phyloP scores from a whole-genome alignment of 805 yeast genomes.

The Spathaspora sp. region DNA sequence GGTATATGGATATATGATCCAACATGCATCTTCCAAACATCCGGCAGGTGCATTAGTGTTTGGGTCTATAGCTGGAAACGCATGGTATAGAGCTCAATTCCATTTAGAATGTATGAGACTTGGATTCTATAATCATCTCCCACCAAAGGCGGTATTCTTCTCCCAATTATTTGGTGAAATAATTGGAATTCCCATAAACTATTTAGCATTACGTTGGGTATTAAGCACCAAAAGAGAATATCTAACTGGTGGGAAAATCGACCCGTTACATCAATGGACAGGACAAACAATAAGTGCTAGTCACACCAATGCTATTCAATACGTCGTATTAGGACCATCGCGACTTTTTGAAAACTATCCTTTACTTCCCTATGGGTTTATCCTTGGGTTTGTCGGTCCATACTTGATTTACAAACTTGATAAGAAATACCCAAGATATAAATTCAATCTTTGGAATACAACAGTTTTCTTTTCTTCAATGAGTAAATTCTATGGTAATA shows the following conservation, averaged over 20 bases:
- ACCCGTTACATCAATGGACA: constrained; percentile 52
- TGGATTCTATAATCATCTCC: constrained; percentile 52
- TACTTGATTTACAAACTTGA: constrained; percentile 26
- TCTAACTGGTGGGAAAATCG: constrained; percentile 29
- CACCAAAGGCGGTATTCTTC: constrained; percentile 48
- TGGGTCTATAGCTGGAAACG: constrained; percentile 52
- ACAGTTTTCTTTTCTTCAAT: constrained; percentile 47
- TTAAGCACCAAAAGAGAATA: constrained; percentile 35
- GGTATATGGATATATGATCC: constrained; percentile 44
- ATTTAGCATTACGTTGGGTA: constrained; percentile 47
- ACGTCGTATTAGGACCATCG: constrained; percentile 48
- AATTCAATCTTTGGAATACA: constrained; percentile 41
- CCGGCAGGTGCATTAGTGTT: constrained; percentile 49
- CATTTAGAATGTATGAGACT: constrained; percentile 28
- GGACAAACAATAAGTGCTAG: constrained; percentile 40
- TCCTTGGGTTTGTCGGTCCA: constrained; percentile 38
- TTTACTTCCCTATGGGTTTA: constrained; percentile 42
- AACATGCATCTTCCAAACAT: constrained; percentile 25
- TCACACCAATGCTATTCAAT: constrained; percentile 49
- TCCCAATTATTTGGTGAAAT: constrained; percentile 52
- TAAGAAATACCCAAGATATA: constrained; percentile 19
- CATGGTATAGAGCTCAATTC: constrained; percentile 50
- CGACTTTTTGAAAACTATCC: constrained; percentile 41
- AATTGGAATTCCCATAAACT: constrained; percentile 52
- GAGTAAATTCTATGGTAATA: constrained; percentile 46